Base-by-base conservation (phyloP, 2,329 filamentous ascomycete species). In the Ilyonectria sp. region DNA sequence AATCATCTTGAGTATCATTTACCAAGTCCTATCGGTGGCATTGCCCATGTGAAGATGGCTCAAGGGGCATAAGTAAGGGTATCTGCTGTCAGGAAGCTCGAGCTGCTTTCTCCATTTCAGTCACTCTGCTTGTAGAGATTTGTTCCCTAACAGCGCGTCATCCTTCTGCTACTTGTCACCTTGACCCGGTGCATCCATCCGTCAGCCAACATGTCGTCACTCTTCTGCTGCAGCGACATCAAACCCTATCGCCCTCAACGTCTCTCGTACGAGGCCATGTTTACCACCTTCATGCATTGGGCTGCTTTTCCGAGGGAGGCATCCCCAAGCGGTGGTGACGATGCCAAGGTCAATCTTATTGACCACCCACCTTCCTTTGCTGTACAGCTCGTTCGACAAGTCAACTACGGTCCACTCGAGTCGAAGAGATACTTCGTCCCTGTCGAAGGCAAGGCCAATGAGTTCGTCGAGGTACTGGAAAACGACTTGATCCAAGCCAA, bases 321-420 rank as follows among this genome's bases (percentile, higher is more conserved):
- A 2, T 31, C 31, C 19, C 31, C 33, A 9, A 15, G 21, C 5
- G 15, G 17, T 2, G 21, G 5, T 2, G 15, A 23, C 2, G 44
- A 15, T n/a, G 33, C 21, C 2, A 29, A 26, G 6, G 11, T 23
- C 6, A 31, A 63, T 17, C 29, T 63, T 3, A 13, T 43, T 21
- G 40, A 56, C 0, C 23, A 6, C 8, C 31, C 19, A 15, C 35
- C 54, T 11, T 46, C 57, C 3, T 69, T 37, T 13, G 67, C 67
- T 4, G 52, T 69, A 0, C 67, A 69, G 5, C 67, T 69, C 43
- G 67, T 69, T 8, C 55, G 52, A 8, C 67, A 69, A n/a, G 56
- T 67, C 33, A 69, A 69, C 46, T 69, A 46, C 49, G 67, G 67
- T 6, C 50, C 63, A 4, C 63, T 63, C 9, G 67, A 69, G 26